These are phyloP conservation scores for Tylopilus vinaceipallidus DNA, from an alignment of 768 basidiomycete genomes.

Conservation along the genomic window DNA sequence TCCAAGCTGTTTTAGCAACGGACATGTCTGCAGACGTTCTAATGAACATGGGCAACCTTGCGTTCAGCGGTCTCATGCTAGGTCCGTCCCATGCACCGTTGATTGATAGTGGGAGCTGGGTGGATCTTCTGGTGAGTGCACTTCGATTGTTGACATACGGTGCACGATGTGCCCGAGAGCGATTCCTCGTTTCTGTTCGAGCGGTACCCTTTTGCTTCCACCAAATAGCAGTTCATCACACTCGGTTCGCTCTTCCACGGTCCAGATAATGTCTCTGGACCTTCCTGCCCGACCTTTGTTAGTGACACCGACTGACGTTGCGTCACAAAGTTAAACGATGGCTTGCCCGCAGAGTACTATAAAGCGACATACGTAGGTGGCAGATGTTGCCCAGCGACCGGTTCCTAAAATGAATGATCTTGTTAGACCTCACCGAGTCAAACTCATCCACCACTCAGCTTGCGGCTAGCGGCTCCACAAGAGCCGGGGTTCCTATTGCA, in stretches of 20 bases:
- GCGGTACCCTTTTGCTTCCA: background rate
- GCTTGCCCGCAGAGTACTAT: slow-evolving; percentile 58
- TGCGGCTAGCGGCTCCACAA: slow-evolving; percentile 64
- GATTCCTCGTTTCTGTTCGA: background rate
- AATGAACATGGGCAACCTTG: slow-evolving; percentile 28
- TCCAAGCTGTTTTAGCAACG: slow-evolving; percentile 59
- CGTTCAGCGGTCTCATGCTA: slow-evolving; percentile 23
- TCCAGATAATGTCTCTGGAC: no score
- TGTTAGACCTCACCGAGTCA: slow-evolving; percentile 60
- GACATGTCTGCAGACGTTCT: slow-evolving; percentile 23
- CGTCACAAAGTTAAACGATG: slow-evolving; percentile 51
- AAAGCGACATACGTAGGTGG: slow-evolving; percentile 62
- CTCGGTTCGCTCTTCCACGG: background rate
- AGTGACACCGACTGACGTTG: slow-evolving; percentile 11
- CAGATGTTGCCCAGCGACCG: background rate
- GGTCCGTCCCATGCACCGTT: slow-evolving; percentile 22
- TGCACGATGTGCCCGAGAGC: background rate
- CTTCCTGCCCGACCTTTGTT: background rate
- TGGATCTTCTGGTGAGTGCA: slow-evolving; percentile 31
- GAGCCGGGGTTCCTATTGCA: slow-evolving; percentile 78
- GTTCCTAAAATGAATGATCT: slow-evolving; percentile 1
- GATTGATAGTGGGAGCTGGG: slow-evolving; percentile 25
- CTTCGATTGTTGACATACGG: background rate
- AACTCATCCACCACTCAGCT: slow-evolving; percentile 66
- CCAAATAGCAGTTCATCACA: background rate